Evolutionary conservation across 768 basidiomycete species (phyloP).

Genomic region (Lactarius indigo): DNA sequence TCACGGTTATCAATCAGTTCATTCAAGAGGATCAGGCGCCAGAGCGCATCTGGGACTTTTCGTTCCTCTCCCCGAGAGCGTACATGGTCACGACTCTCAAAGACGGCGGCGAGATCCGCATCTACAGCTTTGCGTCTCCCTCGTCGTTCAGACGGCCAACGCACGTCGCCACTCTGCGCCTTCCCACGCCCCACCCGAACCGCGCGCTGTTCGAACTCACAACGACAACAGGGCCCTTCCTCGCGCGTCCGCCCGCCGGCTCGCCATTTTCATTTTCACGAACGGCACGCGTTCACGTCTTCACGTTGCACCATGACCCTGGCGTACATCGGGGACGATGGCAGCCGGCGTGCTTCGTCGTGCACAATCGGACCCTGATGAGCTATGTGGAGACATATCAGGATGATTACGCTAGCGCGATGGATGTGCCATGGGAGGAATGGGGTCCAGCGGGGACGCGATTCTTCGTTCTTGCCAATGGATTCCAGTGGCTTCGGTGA

Average conservation of each 20-base stretch:
- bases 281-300: conserved; percentile 30
- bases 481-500: conserved; percentile 39
- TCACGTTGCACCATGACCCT: conserved; percentile 29
- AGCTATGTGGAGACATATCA: conserved; percentile 5
- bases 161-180: conserved; percentile 29
- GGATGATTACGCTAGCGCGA: conserved; percentile 6
- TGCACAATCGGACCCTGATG: conserved; percentile 35
- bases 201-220: conserved; percentile 24
- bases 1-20: conserved; percentile 35
- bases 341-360: conserved; percentile 31
- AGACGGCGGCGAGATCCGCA: conserved; percentile 38
- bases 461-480: conserved; percentile 30
- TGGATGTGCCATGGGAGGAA: conserved; percentile 34
- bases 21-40: conserved; percentile 30
- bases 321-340: conserved; percentile 11
- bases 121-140: conserved; percentile 39
- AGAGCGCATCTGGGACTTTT: conserved; percentile 39
- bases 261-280: conserved; percentile 28
- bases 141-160: conserved; percentile 1
- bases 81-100: conserved; percentile 40
- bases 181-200: conserved; percentile 26
- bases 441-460: conserved; percentile 41
- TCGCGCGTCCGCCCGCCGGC: conserved; percentile 11
- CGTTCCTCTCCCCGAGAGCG: conserved; percentile 43
- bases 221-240: conserved; percentile 33